Conservation (phyloP, 179 eudicot genomes). For the Camellia oleifera region DNA sequence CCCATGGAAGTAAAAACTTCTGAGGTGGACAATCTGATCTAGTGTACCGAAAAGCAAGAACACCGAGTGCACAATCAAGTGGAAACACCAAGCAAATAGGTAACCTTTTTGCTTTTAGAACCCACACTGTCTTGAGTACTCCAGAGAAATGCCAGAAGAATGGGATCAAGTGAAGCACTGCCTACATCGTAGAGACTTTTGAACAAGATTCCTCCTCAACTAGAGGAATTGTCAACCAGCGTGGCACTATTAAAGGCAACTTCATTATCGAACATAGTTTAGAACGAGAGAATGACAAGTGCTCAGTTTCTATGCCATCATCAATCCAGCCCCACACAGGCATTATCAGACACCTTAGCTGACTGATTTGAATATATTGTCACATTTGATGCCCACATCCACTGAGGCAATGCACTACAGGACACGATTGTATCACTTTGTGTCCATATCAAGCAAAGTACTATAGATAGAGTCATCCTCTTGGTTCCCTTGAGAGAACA, state of each 20-base stretch:
- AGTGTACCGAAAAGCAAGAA: too few relatives aligned
- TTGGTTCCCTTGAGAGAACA: constrained; percentile 29
- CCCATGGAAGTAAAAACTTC: too few relatives aligned
- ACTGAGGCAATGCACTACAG: constrained; percentile 51
- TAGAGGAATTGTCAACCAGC: constrained; percentile 76
- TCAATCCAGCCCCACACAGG: constrained; percentile 64
- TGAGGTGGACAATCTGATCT: too few relatives aligned
- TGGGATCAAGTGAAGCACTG: constrained; percentile 41
- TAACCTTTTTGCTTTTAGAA: too few relatives aligned
- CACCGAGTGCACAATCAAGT: too few relatives aligned
- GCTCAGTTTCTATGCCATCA: constrained; percentile 33
- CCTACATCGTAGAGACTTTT: constrained; percentile 56
- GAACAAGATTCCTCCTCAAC: constrained; percentile 88
- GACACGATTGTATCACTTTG: constrained; percentile 27
- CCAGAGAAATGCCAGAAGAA: too few relatives aligned
- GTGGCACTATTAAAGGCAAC: constrained; percentile 62
- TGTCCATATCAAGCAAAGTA: constrained; percentile 48
- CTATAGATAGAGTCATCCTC: constrained; percentile 45
- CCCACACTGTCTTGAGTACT: too few relatives aligned
- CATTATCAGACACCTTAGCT: constrained; percentile 38
- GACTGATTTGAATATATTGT: constrained; percentile 64
- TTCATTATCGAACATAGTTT: constrained; percentile 58
- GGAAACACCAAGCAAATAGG: too few relatives aligned
- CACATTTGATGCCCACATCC: constrained; percentile 80
- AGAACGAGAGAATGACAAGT: constrained; percentile 40